Base-by-base conservation (phyloP, 495 filamentous ascomycete species). In the Neurospora sp. region DNA sequence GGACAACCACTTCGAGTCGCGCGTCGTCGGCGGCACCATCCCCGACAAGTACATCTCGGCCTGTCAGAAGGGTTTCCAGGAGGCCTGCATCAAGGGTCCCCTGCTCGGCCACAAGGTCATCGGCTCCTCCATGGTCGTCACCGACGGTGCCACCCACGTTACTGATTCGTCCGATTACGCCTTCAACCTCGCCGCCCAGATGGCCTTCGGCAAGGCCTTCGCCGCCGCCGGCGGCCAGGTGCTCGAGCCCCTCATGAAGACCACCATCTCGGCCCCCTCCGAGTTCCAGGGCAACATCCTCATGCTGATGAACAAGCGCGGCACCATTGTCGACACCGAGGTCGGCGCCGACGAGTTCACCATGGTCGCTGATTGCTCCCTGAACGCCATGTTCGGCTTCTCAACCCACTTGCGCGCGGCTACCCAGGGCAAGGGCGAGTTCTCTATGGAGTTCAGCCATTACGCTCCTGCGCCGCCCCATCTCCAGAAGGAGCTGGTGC, bases 241-340 rank as follows among this genome's bases (percentile, higher is more conserved):
- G 16, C 89, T 99, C 11, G 96, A 99, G 83, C 96, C 96, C 31
- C 83, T 99, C 72, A 99, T 99, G 96, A 98, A 97, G 87, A 97
- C 94, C 11, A 92, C 93, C 69, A 93, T 99, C 76, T 97, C 93
- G 37, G 95, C 96, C 5, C 96, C 96, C 7, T 92, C 92, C 78
- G 96, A 98, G 86, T 99, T 99, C 88, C 96, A 99, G 85, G 96
- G 96, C 77, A 95, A 93, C 81, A 91, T 98, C 60, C 93, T 98
- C 31, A 94, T 93, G 73, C 82, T 99, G 49, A 85, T 99, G 86
- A 99, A 98, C 85, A 98, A 98, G 89, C 92, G 96, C 75, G 94
- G 95, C 7, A 92, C 93, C 40, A 98, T 99, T 76, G 93, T 93
- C 79, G 96, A 99, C 77, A 97, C 94, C 40, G 96, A 99, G 79